Evolutionary conservation across 2,329 filamentous ascomycete species (phyloP).

Genomic region (Fusarium sp.): DNA sequence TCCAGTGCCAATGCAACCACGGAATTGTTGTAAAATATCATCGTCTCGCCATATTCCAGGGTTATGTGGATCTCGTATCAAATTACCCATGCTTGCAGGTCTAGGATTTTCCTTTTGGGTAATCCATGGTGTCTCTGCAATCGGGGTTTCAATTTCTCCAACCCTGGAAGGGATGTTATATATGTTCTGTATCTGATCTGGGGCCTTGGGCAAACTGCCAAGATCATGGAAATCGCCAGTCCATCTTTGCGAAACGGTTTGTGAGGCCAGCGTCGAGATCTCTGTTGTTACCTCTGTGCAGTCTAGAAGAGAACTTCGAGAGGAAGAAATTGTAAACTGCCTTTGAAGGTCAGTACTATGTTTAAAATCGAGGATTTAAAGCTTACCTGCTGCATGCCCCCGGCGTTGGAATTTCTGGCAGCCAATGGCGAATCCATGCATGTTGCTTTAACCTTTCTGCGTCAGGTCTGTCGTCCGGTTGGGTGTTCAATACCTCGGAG

Average conservation of each 20-base stretch:
- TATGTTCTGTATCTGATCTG: no score
- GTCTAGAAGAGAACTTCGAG: background rate
- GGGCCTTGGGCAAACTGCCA: background rate
- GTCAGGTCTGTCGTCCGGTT: background rate
- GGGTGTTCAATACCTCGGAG: background rate
- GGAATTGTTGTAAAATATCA: background rate
- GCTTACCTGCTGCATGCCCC: background rate
- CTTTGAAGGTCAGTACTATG: background rate
- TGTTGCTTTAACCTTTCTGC: background rate
- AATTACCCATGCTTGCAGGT: background rate
- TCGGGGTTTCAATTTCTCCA: background rate
- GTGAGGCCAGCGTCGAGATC: background rate
- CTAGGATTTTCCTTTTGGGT: background rate
- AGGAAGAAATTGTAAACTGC: background rate
- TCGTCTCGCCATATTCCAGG: background rate
- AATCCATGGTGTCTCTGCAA: background rate
- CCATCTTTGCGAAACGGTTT: background rate
- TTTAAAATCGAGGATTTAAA: accelerated
- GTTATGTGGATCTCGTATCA: background rate
- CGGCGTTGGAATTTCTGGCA: background rate
- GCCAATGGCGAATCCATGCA: background rate
- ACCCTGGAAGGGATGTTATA: background rate
- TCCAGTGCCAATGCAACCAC: accelerated
- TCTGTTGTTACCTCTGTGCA: background rate
- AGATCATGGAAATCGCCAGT: background rate